Percentiles rank a stretch among this genome's conserved stretches.
Conservation (phyloP, 371 early-diverging fungal genomes). For the Mortierella sp. region DNA sequence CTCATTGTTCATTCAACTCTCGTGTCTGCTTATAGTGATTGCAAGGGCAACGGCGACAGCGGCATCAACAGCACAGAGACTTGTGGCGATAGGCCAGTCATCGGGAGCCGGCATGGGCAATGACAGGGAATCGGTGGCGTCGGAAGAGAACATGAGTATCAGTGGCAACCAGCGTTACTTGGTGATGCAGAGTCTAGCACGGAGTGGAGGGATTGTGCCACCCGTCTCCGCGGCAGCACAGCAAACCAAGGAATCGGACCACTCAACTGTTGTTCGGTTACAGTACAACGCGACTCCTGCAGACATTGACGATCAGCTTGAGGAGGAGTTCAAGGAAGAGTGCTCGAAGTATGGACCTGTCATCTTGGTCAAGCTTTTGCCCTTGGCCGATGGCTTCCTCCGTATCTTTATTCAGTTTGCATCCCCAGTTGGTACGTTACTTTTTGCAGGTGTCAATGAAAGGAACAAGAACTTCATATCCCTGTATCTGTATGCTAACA, state of each 20-base stretch:
- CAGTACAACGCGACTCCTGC: constrained; percentile 68
- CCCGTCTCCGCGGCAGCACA: constrained; percentile 25
- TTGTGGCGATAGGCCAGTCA: constrained; percentile 52
- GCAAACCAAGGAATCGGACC: not conserved
- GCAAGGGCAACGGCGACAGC: constrained; percentile 59
- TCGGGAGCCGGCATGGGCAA: constrained; percentile 49
- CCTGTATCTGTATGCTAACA: too few species aligned
- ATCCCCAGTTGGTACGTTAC: constrained; percentile 57
- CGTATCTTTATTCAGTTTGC: constrained; percentile 76
- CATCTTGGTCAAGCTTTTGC: constrained; percentile 63
- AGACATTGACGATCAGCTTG: constrained; percentile 78
- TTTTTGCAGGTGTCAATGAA: not conserved
- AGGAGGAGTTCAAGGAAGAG: constrained; percentile 78
- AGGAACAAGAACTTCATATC: too few species aligned
- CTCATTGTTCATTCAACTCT: not conserved
- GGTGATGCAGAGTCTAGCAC: constrained; percentile 81
- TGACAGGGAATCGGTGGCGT: constrained; percentile 63
- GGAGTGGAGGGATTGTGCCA: constrained; percentile 59
- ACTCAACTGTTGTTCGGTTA: constrained; percentile 69
- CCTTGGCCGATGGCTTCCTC: constrained; percentile 56
- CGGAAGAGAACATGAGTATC: constrained; percentile 78
- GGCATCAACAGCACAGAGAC: constrained; percentile 56
- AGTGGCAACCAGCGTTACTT: constrained; percentile 70
- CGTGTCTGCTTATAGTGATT: constrained; percentile 29
- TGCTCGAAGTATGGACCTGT: constrained; percentile 78